Conservation (phyloP, 2,329 filamentous ascomycete genomes). For the Stagonosporopsis cucurbitacearum region DNA sequence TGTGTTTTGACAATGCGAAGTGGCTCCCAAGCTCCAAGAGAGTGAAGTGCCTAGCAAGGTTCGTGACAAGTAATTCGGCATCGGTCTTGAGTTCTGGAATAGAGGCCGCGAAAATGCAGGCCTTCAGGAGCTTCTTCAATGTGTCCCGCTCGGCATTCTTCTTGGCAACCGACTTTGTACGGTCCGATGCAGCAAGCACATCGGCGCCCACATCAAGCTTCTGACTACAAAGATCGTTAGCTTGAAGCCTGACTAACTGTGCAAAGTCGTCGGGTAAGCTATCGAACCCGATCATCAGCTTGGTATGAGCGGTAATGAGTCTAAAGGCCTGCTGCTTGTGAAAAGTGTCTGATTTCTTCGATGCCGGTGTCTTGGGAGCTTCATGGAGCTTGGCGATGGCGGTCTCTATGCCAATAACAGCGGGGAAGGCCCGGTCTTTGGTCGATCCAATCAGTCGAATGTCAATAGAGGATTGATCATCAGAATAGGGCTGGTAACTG, state of each 20-base stretch:
- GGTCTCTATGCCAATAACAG: conserved; percentile 83
- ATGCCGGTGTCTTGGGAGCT: conserved; percentile 66
- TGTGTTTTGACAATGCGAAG: conserved; percentile 80
- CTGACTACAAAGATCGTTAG: conserved; percentile 78
- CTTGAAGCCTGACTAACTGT: conserved; percentile 83
- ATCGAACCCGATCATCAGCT: conserved; percentile 87
- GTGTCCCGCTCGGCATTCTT: conserved; percentile 82
- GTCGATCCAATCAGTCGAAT: conserved; percentile 88
- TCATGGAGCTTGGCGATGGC: conserved; percentile 90
- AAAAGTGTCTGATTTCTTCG: conserved; percentile 75
- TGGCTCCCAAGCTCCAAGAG: conserved; percentile 87
- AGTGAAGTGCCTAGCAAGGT: conserved; percentile 88
- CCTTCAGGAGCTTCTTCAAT: conserved; percentile 86
- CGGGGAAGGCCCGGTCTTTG: conserved; percentile 85
- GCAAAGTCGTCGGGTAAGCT: conserved; percentile 88
- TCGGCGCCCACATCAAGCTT: conserved; percentile 75
- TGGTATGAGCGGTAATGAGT: conserved; percentile 85
- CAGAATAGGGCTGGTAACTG: conserved; percentile 81
- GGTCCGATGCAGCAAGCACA: conserved; percentile 75
- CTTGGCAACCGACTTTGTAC: conserved; percentile 83
- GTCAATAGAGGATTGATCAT: conserved; percentile 87
- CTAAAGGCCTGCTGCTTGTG: conserved; percentile 95
- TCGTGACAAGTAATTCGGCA: conserved; percentile 75
- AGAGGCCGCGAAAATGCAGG: conserved; percentile 83
- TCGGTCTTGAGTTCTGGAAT: conserved; percentile 80